Evolutionary conservation across 2,329 filamentous ascomycete species (phyloP).

Genomic region (Aspergillus sp.): DNA sequence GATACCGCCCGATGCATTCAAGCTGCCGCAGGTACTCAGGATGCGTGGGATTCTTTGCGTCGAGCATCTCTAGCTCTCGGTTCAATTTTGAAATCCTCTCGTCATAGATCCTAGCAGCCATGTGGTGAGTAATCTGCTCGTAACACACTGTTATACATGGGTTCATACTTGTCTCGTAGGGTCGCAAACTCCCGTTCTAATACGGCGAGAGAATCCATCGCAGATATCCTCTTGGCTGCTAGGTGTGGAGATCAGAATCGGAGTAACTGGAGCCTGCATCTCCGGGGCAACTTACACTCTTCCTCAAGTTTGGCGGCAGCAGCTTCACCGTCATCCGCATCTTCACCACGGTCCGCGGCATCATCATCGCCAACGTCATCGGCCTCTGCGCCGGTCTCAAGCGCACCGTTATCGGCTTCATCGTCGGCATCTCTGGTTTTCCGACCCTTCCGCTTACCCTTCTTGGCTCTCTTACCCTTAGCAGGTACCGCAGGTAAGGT

Average conservation of each 20-base stretch:
- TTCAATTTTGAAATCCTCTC: conserved; percentile 83
- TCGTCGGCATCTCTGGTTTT: conserved; percentile 43
- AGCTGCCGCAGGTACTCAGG: conserved; percentile 90
- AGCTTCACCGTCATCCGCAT: conserved; percentile 47
- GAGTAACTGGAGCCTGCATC: neutral
- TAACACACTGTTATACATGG: neutral
- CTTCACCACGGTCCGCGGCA: conserved; percentile 49
- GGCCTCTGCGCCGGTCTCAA: conserved; percentile 44
- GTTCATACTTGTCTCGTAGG: conserved; percentile 66
- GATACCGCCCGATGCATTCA: conserved; percentile 78
- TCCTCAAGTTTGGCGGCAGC: conserved; percentile 53
- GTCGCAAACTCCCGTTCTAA: conserved; percentile 88
- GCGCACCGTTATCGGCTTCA: conserved; percentile 40
- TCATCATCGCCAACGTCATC: conserved; percentile 54
- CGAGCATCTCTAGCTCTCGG: conserved; percentile 62
- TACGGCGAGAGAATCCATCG: conserved; percentile 73
- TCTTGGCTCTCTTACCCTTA: conserved; percentile 47
- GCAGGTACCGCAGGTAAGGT: conserved; percentile 31
- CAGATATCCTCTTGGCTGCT: conserved; percentile 78
- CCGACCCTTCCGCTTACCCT: conserved; percentile 49
- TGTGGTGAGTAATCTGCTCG: conserved; percentile 15
- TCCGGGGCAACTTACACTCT: conserved; percentile 46
- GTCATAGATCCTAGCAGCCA: conserved; percentile 72
- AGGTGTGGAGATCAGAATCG: conserved; percentile 15
- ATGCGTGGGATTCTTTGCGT: conserved; percentile 66